Base-by-base conservation (phyloP, 805 yeast species). In the Cyberlindnera mrakii region DNA sequence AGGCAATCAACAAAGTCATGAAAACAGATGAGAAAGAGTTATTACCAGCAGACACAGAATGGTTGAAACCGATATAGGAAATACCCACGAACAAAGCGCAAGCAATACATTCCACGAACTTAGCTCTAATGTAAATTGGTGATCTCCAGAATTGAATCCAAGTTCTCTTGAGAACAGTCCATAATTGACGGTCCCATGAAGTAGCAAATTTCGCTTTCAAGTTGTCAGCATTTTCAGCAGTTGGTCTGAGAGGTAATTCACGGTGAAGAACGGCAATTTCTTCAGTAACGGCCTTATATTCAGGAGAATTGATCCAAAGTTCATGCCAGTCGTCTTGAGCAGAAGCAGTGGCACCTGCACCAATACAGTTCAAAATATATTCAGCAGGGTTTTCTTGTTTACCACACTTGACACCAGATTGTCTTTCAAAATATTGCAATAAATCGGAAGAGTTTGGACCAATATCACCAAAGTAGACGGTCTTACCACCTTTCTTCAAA, bases 321-420 rank as follows among this genome's bases (percentile, higher is more conserved):
- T 84, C 82, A 56, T 77, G 71, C 55, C 81, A 84, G 61, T 84
- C 85, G 63, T 80, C 85, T 38, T 70, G 70, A 16, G 88, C 85
- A 52, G 78, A 82, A 30, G 86, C 77, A 41, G 88, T 89, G 6
- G 89, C 89, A 30, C 89, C 88, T 42, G 89, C 89, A 55, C 90
- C 89, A 54, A 82, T 83, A 49, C 81, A 85, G 49, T 84, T 84
- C 64, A 88, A 70, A 95, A 88, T 88, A 93, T 95, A 88, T 67
- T 87, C 96, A 13, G 90, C 91, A 29, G 91, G 93, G 51, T 85
- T 85, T 5, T 86, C 88, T 34, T 71, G 70, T 6, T 70, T 65
- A 17, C 90, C 89, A 66, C 90, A 84, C 43, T 68, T 66, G 20
- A 71, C 74, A 34, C 89, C 77, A 42, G 88, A 89, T 50, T 82